phyloP scores from a whole-genome alignment of 2,329 filamentous ascomycete genomes.

The Fusarium euwallaceae region DNA sequence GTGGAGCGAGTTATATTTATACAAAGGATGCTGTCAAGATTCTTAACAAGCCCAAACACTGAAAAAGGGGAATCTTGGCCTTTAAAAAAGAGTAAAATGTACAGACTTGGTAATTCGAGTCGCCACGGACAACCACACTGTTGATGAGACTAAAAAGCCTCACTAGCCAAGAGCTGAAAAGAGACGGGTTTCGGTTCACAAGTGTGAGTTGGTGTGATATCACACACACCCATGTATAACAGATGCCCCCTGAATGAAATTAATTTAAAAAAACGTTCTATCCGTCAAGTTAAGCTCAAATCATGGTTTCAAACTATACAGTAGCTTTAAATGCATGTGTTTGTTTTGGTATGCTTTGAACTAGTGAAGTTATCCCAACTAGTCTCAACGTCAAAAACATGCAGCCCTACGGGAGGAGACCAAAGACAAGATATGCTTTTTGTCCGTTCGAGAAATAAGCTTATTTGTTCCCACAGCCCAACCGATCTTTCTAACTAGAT shows the following conservation, averaged over 20 bases:
- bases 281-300: not conserved
- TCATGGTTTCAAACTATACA: not conserved
- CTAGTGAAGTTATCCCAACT: slow-evolving; percentile 6
- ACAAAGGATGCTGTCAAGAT: slow-evolving; percentile 95
- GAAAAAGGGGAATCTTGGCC: slow-evolving; percentile 34
- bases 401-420: not conserved
- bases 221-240: not conserved
- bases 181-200: not conserved
- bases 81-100: not conserved
- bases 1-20: slow-evolving; percentile 91
- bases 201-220: not conserved
- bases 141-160: not conserved
- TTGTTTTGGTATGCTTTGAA: not conserved
- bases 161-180: not conserved
- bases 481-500: not conserved
- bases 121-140: not conserved
- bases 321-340: no score
- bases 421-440: not conserved
- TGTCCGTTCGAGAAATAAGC: not conserved
- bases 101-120: not conserved
- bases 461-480: not conserved
- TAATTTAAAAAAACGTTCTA: not conserved
- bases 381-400: not conserved
- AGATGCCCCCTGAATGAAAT: not conserved
- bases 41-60: slow-evolving; percentile 57